Evolutionary conservation across 31 red algal species (phyloP), one percentile per base, ranked within the genome.

Genomic region (Endocladia muricata): DNA sequence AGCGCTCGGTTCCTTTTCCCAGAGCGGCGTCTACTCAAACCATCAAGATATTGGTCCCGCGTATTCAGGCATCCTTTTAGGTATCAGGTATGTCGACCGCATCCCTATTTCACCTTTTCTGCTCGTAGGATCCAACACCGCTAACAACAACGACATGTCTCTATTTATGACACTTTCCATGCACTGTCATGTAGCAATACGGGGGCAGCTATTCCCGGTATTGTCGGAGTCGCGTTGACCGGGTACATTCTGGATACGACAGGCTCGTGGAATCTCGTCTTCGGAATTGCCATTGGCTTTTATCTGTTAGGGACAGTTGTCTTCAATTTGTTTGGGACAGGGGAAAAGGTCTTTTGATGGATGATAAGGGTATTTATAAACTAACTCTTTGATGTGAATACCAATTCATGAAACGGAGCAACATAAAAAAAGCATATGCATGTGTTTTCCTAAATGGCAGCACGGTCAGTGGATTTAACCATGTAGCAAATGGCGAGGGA

Each of bases 191-290:
- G 37, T 55, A 89, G 84, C 65, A 99, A 99, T 61, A 99, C 93
- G 26, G 85, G 87, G 23, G 97, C 97, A 7, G 81, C 97, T 23
- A 82, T 99, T 26, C 97, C 97, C 43, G 97, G 97, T 29, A 99
- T 99, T 83, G 80, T 96, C 70, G 97, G 97, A 22, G 97, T 99
- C n/a, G 92, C 97, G 4, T 80, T 99, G 26, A 99, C 97, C 11
- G 97, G 97, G 4, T 93, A 72, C 81, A 93, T 99, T 37, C 82
- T 99, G 8, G 97, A 99, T 44, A 67, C 44, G 7, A 99, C 97
- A 17, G 84, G 83, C 17, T 84, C 88, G 5, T 99, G 97, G 97
- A 71, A 21, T 26, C 58, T 93, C 19, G 97, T 99, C n/a, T 99
- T 99, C 61, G 89, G 65, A 17, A 87, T 94, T 2, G 97, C 97